These are phyloP conservation scores for Afroboletus lepidellus DNA, from an alignment of 1,284 basidiomycete species.

Conservation along the genomic window DNA sequence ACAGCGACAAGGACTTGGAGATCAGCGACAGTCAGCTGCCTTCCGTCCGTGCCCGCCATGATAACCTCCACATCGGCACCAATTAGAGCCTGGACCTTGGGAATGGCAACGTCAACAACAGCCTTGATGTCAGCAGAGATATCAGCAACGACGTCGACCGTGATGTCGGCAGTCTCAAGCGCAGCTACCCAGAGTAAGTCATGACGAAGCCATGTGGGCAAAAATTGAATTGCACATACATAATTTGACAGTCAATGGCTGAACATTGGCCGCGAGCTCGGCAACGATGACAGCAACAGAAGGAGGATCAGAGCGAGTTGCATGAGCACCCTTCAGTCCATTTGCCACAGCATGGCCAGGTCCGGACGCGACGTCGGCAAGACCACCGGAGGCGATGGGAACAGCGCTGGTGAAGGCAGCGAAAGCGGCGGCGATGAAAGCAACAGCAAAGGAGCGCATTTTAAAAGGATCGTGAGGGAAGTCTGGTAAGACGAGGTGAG, in stretches of 20 bases:
- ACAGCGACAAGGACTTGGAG: slow-evolving; percentile 33
- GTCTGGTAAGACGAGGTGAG: no score
- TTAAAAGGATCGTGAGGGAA: no score
- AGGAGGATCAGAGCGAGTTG: slow-evolving; percentile 10
- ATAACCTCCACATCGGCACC: slow-evolving; percentile 32
- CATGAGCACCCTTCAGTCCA: no score
- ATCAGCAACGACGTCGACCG: slow-evolving; percentile 29
- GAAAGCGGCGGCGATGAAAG: slow-evolving; percentile 41
- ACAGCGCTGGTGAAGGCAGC: slow-evolving; percentile 22
- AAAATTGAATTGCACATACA: neutral
- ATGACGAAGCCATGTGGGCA: no score
- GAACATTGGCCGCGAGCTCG: slow-evolving; percentile 10
- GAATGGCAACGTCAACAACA: slow-evolving; percentile 31
- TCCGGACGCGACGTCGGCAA: no score
- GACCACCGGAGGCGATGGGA: slow-evolving; percentile 14
- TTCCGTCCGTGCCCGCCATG: slow-evolving; percentile 34
- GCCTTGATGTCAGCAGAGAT: slow-evolving; percentile 34
- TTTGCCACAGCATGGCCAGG: no score
- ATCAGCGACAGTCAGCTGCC: slow-evolving; percentile 27
- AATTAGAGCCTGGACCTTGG: slow-evolving; percentile 35
- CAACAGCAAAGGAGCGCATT: no score
- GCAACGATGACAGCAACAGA: slow-evolving; percentile 23
- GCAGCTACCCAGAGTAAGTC: no score
- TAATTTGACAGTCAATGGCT: neutral
- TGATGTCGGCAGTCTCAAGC: slow-evolving; percentile 32